These are phyloP conservation scores for Rhodotorula sp. DNA, from an alignment of 1,284 basidiomycete genomes.

Conservation along the genomic window DNA sequence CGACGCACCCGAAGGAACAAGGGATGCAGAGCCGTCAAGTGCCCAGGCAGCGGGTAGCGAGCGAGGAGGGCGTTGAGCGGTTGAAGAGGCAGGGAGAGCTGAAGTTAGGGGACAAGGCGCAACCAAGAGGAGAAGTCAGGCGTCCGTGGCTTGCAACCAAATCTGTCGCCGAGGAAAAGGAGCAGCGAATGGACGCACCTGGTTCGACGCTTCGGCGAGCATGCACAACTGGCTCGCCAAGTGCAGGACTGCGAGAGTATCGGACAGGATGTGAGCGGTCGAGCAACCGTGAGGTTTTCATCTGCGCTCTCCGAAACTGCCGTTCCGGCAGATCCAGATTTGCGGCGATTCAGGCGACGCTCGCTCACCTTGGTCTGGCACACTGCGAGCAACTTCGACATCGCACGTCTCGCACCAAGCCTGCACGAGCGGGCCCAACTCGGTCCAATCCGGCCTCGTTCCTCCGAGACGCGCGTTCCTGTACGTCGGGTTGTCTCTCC, in stretches of 20 bases:
- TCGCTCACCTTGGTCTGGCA: constrained; percentile 64
- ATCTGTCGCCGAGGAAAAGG: constrained; percentile 40
- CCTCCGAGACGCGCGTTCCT: constrained; percentile 50
- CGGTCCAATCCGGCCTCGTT: constrained; percentile 56
- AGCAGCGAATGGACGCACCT: constrained; percentile 51
- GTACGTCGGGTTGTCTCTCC: neutral
- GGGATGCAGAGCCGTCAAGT: constrained; percentile 67
- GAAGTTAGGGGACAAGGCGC: no score
- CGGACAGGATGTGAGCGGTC: neutral
- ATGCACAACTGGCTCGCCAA: constrained; percentile 57
- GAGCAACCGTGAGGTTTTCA: neutral
- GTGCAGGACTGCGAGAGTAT: constrained; percentile 48
- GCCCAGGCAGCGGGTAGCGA: constrained; percentile 59
- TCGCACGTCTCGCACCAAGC: constrained; percentile 62
- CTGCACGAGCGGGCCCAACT: constrained; percentile 54
- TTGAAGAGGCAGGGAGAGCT: constrained; percentile 58
- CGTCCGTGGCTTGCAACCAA: constrained; percentile 11
- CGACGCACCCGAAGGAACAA: constrained; percentile 55
- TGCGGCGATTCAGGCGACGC: neutral
- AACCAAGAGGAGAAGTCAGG: no score
- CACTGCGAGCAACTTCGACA: constrained; percentile 61
- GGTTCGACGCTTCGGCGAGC: constrained; percentile 51
- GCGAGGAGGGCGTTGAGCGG: constrained; percentile 61
- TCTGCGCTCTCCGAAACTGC: no score
- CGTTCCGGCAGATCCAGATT: neutral